Evolutionary conservation across 163 green algal species (phyloP), one percentile per base, ranked within the genome.

Genomic region (Scenedesmus sp.): DNA sequence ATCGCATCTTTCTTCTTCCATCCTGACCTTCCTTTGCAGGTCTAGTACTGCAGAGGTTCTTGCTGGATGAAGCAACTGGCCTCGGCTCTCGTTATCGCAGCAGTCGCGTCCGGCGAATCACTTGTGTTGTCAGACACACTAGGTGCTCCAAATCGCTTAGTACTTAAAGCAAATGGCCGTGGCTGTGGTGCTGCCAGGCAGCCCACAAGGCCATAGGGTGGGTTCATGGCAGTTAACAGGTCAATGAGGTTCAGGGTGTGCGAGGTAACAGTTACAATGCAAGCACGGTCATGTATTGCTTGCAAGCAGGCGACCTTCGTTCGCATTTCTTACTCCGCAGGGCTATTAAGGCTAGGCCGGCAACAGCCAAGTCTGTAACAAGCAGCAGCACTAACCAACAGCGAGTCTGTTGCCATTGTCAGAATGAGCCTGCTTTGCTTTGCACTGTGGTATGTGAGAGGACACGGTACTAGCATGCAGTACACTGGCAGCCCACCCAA

Each of bases 1-100:
- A n/a, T n/a, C n/a, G n/a, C n/a, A 68, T 26, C 44, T 43, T 26
- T 91, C 40, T 20, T 86, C 78, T 44, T 76, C 65, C 65, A 76
- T 76, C 9, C 30, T 76, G 30, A 16, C 65, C 40, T 2, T 2
- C 4, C 9, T 76, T 40, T 76, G 65, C 26, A 30, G 6, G 6
- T 76, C 30, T 76, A 18, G 30, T 40, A 9, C 30, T 3, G 40
- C 15, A 18, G 3, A 1, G 30, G 15, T 9, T 18, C 26, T 16
- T n/a, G 24, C 30, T 15, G 65, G 30, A n/a, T n/a, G 2, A 37
- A 76, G 65, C 65, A 76, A 76, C 65, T n/a, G 65, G 20, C 56
- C 56, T 7, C 30, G 65, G 65, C 65, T 76, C 65, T 76, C 65
- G 65, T 76, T 76, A 76, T 76, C 65, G 18, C 65, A n/a, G 56